Evolutionary conservation across 106 monocot genomes (phyloP).

Genomic region (Allium cepa): DNA sequence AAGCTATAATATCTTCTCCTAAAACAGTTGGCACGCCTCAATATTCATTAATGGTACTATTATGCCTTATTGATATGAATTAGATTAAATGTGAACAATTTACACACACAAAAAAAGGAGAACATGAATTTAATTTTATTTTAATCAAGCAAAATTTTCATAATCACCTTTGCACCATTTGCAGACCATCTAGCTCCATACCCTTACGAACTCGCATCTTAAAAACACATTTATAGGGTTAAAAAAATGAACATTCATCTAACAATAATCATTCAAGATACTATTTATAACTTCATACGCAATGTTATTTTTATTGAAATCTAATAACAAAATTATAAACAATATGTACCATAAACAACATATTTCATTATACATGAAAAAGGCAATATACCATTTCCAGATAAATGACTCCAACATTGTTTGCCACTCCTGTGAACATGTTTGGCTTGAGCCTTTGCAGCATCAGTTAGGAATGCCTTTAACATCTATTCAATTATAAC

Average conservation of each 20-base stretch:
- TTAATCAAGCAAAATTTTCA: background rate
- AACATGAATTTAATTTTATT: background rate
- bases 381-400: constrained; percentile 42
- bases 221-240: constrained; percentile 47
- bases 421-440: constrained; percentile 65
- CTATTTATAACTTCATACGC: constrained; percentile 36
- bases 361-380: background rate
- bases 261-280: constrained; percentile 52
- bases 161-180: constrained; percentile 68
- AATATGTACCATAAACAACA: background rate
- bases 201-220: constrained; percentile 70
- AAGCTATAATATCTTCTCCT: background rate
- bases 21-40: background rate
- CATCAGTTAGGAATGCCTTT: constrained; percentile 62
- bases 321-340: constrained; percentile 20
- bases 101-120: background rate
- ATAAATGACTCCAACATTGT: constrained; percentile 75
- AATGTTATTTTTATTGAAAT: constrained; percentile 48
- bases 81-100: too few species aligned
- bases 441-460: constrained; percentile 88
- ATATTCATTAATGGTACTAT: too few species aligned
- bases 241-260: constrained; percentile 74
- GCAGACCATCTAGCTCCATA: constrained; percentile 92
- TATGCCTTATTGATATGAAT: too few species aligned
- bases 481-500: constrained; percentile 30